These are phyloP conservation scores for Jaapia argillacea DNA, from an alignment of 768 basidiomycete species.

Conservation along the genomic window DNA sequence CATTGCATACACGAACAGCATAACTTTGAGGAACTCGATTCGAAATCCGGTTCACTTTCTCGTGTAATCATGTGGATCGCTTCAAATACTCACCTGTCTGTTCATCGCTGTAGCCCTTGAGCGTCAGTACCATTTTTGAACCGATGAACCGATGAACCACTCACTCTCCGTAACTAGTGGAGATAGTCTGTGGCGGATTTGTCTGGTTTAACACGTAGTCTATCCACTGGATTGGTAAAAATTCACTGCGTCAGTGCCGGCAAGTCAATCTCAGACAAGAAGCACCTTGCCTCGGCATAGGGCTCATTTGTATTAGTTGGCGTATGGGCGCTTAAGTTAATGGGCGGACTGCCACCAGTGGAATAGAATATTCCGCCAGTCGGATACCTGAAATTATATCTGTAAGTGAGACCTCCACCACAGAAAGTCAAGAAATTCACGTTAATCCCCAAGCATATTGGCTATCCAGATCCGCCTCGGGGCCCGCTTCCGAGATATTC, in stretches of 20 bases:
- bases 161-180: conserved; percentile 59
- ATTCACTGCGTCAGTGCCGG: background rate
- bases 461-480: conserved; percentile 58
- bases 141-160: background rate
- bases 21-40: conserved; percentile 43
- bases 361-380: conserved; percentile 51
- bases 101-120: conserved; percentile 29
- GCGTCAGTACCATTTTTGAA: background rate
- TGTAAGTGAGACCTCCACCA: too few species aligned
- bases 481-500: conserved; percentile 37
- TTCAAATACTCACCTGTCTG: conserved; percentile 39
- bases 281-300: conserved; percentile 31
- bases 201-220: conserved; percentile 40
- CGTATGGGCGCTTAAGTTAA: conserved; percentile 33
- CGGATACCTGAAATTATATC: too few species aligned
- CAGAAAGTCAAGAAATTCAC: too few species aligned
- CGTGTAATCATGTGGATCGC: background rate
- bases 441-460: conserved; percentile 60
- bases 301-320: conserved; percentile 39
- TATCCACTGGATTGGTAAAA: conserved; percentile 38
- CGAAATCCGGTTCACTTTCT: conserved; percentile 4
- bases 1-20: conserved; percentile 46
- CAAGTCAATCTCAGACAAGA: background rate
- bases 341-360: conserved; percentile 53
- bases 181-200: conserved; percentile 47